A percentile compares a stretch with the other conserved stretches of the same genome.
phyloP scores from a whole-genome alignment of 495 filamentous ascomycete genomes.

The Aspergillus taichungensis region DNA sequence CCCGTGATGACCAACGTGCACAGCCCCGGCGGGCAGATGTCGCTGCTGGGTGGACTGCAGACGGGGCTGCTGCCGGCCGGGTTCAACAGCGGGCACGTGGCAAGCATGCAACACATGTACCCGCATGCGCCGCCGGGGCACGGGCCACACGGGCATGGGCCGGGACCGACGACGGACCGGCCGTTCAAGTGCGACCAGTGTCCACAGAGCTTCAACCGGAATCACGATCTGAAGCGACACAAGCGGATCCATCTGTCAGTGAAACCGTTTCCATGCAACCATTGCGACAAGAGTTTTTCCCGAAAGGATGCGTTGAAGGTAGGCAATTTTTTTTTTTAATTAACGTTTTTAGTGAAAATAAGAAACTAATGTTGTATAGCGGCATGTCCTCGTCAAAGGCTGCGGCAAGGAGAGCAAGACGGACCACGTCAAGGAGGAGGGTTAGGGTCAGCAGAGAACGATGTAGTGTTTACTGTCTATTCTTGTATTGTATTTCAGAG shows the following conservation, averaged over 20 bases:
- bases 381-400: constrained; percentile 89
- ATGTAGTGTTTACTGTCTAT: too few relatives aligned
- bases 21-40: constrained; percentile 59
- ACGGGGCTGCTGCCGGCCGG: constrained; percentile 30
- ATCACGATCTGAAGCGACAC: constrained; percentile 94
- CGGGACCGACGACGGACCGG: constrained; percentile 57
- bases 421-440: constrained; percentile 11
- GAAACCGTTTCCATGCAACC: constrained; percentile 86
- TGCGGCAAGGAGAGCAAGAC: constrained; percentile 52
- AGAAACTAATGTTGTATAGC: constrained; percentile 39
- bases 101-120: constrained; percentile 48
- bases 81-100: constrained; percentile 51
- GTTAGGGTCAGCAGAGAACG: constrained; percentile 2
- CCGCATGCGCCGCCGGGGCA: constrained; percentile 22
- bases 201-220: constrained; percentile 88
- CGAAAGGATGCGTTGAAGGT: constrained; percentile 97
- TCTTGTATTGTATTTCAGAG: too few relatives aligned
- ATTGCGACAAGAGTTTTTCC: constrained; percentile 96
- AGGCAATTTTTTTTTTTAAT: constrained; percentile 14
- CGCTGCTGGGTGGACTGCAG: constrained; percentile 58
- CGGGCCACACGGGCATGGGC: constrained; percentile 30
- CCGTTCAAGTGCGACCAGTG: constrained; percentile 95
- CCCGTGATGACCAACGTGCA: constrained; percentile 74
- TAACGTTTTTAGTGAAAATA: constrained; percentile 1
- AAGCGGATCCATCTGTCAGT: constrained; percentile 91